These are phyloP conservation scores for Phaseolus lunatus DNA, from an alignment of 306 rosid species.

Conservation along the genomic window DNA sequence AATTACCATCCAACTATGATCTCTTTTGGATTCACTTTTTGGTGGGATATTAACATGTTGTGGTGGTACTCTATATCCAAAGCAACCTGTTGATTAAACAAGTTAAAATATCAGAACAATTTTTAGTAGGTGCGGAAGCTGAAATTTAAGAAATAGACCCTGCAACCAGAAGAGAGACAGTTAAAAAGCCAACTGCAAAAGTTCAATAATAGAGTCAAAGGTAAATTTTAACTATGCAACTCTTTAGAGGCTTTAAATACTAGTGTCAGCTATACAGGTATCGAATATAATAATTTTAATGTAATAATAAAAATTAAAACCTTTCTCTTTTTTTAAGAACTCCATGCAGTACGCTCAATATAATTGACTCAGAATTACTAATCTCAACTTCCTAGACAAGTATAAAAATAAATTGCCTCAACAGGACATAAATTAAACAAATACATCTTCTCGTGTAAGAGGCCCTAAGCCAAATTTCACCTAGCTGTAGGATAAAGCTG, in stretches of 20 bases:
- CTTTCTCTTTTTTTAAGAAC: not conserved
- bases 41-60: slow-evolving; percentile 84
- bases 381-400: not conserved
- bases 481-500: not conserved
- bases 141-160: slow-evolving; percentile 1
- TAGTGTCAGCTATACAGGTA: not conserved
- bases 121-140: not conserved
- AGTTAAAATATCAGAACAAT: not conserved
- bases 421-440: not conserved
- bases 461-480: not conserved
- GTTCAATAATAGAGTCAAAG: not conserved
- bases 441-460: not conserved
- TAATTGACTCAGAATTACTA: slow-evolving; percentile 27
- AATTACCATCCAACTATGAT: slow-evolving; percentile 93
- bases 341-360: not conserved
- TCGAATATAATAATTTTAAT: not conserved
- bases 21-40: slow-evolving; percentile 96
- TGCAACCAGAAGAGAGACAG: not conserved
- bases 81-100: slow-evolving; percentile 67
- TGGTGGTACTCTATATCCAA: slow-evolving; percentile 96
- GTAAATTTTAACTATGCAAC: not conserved
- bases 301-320: not conserved
- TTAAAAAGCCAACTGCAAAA: not conserved
- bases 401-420: not conserved
- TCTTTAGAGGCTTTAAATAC: not conserved